phyloP scores from a whole-genome alignment of 768 basidiomycete genomes.

The Crucibulum laeve region DNA sequence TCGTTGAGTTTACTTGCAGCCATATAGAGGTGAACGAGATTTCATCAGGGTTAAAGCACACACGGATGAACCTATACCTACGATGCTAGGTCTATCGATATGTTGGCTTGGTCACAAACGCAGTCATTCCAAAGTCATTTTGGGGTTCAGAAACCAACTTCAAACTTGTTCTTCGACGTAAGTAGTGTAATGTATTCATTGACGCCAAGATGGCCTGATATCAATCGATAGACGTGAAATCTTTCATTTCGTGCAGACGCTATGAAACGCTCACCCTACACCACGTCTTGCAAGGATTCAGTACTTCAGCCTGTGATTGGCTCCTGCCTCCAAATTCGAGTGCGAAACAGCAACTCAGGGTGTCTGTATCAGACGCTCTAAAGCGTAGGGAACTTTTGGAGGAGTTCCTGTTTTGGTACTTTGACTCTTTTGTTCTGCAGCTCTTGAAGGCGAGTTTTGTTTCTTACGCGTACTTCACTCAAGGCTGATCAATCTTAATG shows the following conservation, averaged over 20 bases:
- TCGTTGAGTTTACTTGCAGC: slow-evolving; percentile 70
- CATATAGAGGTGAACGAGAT: slow-evolving; percentile 48
- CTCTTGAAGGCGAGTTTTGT: slow-evolving; percentile 61
- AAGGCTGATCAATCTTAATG: not conserved
- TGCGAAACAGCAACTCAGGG: slow-evolving; percentile 36
- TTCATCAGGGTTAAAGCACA: too few relatives aligned
- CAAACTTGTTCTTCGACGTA: slow-evolving; percentile 52
- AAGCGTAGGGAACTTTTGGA: slow-evolving; percentile 81
- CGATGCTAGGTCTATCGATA: slow-evolving; percentile 63
- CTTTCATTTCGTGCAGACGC: slow-evolving; percentile 73
- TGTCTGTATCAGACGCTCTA: slow-evolving; percentile 59
- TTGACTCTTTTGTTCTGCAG: slow-evolving; percentile 78
- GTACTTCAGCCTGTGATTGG: slow-evolving; percentile 78
- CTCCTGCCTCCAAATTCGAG: slow-evolving; percentile 42
- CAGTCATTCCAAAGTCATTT: slow-evolving; percentile 68
- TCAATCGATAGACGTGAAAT: slow-evolving; percentile 53
- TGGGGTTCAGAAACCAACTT: slow-evolving; percentile 78
- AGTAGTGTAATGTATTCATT: slow-evolving; percentile 14
- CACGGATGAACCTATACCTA: not conserved
- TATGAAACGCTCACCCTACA: slow-evolving; percentile 81
- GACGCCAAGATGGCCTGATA: not conserved
- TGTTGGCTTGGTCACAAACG: slow-evolving; percentile 54
- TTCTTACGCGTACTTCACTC: not conserved
- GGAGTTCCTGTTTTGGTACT: slow-evolving; percentile 94
- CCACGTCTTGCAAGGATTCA: slow-evolving; percentile 69